Percentiles rank a stretch among this genome's conserved stretches.
Conservation (phyloP, 1,284 basidiomycete species). For the Papiliotrema fonsecae region DNA sequence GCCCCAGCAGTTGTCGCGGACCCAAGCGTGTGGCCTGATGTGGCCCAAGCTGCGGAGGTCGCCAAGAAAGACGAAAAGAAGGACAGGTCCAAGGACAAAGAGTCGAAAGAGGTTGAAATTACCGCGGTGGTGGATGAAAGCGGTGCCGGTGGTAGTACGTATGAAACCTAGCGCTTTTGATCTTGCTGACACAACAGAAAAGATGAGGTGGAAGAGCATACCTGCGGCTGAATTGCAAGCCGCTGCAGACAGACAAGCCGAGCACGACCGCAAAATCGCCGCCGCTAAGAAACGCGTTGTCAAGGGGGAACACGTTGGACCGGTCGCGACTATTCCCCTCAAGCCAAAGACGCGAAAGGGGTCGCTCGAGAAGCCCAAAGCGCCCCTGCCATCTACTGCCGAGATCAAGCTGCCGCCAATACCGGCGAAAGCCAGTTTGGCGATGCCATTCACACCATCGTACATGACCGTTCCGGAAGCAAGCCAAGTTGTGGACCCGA, state of each 20-base stretch:
- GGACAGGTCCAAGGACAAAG: no score
- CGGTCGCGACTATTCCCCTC: neutral
- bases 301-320: constrained; percentile 7
- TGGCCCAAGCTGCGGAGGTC: constrained; percentile 30
- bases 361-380: neutral
- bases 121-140: no score
- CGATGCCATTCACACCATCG: no score
- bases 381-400: neutral
- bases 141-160: no score
- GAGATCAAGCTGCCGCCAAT: no score
- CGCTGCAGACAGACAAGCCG: constrained; percentile 44
- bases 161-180: no score
- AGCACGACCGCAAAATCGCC: constrained; percentile 15
- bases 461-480: no score
- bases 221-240: constrained; percentile 46
- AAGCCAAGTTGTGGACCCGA: no score
- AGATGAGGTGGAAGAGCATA: constrained; percentile 48
- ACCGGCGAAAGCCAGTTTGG: no score
- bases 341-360: constrained; percentile 14
- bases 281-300: constrained; percentile 6
- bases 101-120: no score
- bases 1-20: constrained; percentile 23
- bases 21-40: constrained; percentile 38
- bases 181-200: constrained; percentile 27
- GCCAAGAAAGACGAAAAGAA: constrained; percentile 26